Evolutionary conservation across 2,329 filamentous ascomycete species (phyloP), one percentile per base, ranked within the genome.

Genomic region (Malbranchea zuffiana): DNA sequence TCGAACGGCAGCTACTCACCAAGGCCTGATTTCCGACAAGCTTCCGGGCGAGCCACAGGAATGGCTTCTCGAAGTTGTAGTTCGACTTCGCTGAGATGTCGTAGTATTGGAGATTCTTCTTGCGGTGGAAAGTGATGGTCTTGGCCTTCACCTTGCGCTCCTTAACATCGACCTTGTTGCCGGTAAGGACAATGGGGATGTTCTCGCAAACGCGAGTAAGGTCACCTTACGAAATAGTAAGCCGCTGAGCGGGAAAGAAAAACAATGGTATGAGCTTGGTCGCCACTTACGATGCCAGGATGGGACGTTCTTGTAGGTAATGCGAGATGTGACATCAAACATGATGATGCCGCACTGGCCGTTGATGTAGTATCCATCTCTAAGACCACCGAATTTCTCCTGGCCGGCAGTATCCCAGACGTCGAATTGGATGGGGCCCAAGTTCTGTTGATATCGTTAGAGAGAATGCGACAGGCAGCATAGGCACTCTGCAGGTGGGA

Each of bases 101-200:
- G 62, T 98, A 98, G 72, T 98, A 98, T 71, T 98, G 90, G 36
- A 98, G 80, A 71, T 96, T 98, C 81, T 98, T 98, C 84, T 98
- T 98, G 71, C 90, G 85, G 78, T 98, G 90, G 83, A 98, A 98
- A 51, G 90, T 98, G 69, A 98, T 98, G 63, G 88, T 92, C 84
- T 98, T 98, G 62, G 90, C 90, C 80, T 98, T 98, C 63, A 98
- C 90, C 74, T 98, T 98, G 68, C 90, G 85, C 78, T 98, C 90
- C 82, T 98, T 98, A 50, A 98, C 90, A 72, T 98, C 90, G 56
- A 94, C 72, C 68, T 98, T 96, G 74, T 98, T 98, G 45, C 90
- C 90, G 38, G 88, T 90, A 28, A 98, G 78, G 32, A 90, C 90
- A 56, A 98, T 98, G 63, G 98, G 87, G 62, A 98, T 96, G 66